Conservation (phyloP, 2,329 filamentous ascomycete species). For the Shiraia sp. region DNA sequence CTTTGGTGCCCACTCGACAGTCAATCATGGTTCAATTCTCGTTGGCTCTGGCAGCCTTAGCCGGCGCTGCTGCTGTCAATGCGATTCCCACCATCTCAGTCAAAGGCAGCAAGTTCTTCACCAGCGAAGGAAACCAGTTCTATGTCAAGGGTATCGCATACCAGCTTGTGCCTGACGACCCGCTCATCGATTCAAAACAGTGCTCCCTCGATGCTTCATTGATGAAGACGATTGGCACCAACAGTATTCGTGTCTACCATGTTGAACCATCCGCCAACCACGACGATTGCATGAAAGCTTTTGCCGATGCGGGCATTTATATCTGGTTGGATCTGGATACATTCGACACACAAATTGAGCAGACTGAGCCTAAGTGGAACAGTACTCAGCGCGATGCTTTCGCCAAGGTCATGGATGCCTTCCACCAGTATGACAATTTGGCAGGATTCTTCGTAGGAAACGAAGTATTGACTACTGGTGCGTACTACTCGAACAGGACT, state of each 20-base stretch:
- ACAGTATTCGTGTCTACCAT: slow-evolving; percentile 86
- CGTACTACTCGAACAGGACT: slow-evolving; percentile 8
- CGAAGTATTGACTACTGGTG: slow-evolving; percentile 70
- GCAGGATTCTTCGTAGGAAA: slow-evolving; percentile 82
- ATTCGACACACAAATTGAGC: slow-evolving; percentile 65
- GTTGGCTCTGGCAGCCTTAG: slow-evolving; percentile 19
- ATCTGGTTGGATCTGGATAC: slow-evolving; percentile 82
- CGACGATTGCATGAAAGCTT: slow-evolving; percentile 77
- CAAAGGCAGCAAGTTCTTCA: slow-evolving; percentile 84
- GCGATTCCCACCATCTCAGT: slow-evolving; percentile 61
- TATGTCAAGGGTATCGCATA: slow-evolving; percentile 85
- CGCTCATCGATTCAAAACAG: slow-evolving; percentile 74
- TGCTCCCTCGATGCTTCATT: slow-evolving; percentile 74
- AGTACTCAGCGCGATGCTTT: slow-evolving; percentile 70
- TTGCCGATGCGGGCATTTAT: slow-evolving; percentile 73
- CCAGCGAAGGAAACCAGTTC: slow-evolving; percentile 77
- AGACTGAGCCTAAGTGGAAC: slow-evolving; percentile 71
- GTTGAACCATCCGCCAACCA: slow-evolving; percentile 75
- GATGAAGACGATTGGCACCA: slow-evolving; percentile 81
- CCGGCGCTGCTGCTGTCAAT: slow-evolving; percentile 40
- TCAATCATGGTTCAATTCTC: slow-evolving; percentile 12
- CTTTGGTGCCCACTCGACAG: no score
- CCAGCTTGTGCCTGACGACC: slow-evolving; percentile 68
- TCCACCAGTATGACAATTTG: slow-evolving; percentile 76
- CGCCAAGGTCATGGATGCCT: slow-evolving; percentile 73